Evolutionary conservation across 495 filamentous ascomycete species (phyloP), one percentile per base, ranked within the genome.

Genomic region (Penicillium alfredii): DNA sequence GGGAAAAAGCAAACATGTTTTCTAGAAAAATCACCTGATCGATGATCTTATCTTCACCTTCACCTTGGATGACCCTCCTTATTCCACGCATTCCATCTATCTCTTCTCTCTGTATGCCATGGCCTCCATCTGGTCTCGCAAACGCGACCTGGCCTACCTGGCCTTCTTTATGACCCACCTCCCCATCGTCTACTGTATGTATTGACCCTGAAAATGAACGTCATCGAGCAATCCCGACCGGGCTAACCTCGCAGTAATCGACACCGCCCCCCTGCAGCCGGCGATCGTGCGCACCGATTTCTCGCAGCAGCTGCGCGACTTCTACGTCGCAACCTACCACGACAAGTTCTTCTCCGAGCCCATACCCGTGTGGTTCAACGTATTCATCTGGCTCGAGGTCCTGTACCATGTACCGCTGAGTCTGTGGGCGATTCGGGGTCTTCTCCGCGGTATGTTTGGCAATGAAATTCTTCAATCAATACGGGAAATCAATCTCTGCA

Each of bases 271-370:
- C 19, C 66, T 82, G 25, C 85, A 80, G 46, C 85, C 84, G 2
- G 25, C 62, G 0, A 61, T 59, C 30, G 49, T 85, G 9, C 68
- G 66, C 39, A 65, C 71, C 2, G 44, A 66, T 2, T 55, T 78
- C 50, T 68, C 80, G 33, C 44, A 51, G 23, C 25, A 52, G 0
- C 25, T 86, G 21, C 78, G 80, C 21, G 45, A 58, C 0, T 82
- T 66, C 60, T 88, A 90, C 64, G 69, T 84, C 42, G 40, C 56
- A 9, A 82, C 69, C 6, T 86, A 80, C 65, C 74, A 77, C 25
- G 88, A 95, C 61, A 84, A 79, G 16, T 84, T 88, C 65, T 84
- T 88, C 54, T 69, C 72, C 29, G 66, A 67, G 17, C 44, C 53
- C 12, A 63, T 77, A 2, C 79, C 84, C 0, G 64, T 65, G 29